Percentiles rank a stretch among this genome's conserved stretches.
These are phyloP conservation scores for Coleophoma cylindrospora DNA, from an alignment of 2,329 filamentous ascomycete genomes.

Conservation along the genomic window DNA sequence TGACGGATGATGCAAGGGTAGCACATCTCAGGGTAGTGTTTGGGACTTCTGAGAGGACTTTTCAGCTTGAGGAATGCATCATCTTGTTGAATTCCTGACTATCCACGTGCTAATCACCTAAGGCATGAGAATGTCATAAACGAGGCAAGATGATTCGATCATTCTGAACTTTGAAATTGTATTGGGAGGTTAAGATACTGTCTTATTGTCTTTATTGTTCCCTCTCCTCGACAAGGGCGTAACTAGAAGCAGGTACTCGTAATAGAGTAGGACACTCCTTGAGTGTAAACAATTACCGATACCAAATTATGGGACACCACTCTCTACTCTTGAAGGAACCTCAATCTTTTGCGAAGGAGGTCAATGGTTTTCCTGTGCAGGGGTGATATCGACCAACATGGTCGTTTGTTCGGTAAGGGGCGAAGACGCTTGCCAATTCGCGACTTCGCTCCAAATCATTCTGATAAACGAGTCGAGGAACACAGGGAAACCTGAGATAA, in stretches of 20 bases:
- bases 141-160: not conserved
- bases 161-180: not conserved
- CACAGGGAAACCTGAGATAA: not conserved
- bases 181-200: not conserved
- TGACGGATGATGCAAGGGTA: constrained; percentile 18
- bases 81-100: constrained; percentile 14
- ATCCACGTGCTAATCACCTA: not conserved
- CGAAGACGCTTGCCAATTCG: constrained; percentile 1
- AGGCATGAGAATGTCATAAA: constrained; percentile 1
- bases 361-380: not conserved
- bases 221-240: not conserved
- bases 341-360: not conserved
- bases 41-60: constrained; percentile 7
- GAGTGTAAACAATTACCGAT: not conserved
- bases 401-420: constrained; percentile 8
- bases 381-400: constrained; percentile 3
- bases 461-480: not conserved
- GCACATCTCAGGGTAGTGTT: constrained; percentile 6
- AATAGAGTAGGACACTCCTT: not conserved
- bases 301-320: not conserved
- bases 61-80: constrained; percentile 22
- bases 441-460: too few species aligned
- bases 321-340: not conserved
- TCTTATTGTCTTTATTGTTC: constrained; percentile 1
- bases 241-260: not conserved